Conservation (phyloP, 805 yeast genomes). For the Metschnikowia corniflorae region DNA sequence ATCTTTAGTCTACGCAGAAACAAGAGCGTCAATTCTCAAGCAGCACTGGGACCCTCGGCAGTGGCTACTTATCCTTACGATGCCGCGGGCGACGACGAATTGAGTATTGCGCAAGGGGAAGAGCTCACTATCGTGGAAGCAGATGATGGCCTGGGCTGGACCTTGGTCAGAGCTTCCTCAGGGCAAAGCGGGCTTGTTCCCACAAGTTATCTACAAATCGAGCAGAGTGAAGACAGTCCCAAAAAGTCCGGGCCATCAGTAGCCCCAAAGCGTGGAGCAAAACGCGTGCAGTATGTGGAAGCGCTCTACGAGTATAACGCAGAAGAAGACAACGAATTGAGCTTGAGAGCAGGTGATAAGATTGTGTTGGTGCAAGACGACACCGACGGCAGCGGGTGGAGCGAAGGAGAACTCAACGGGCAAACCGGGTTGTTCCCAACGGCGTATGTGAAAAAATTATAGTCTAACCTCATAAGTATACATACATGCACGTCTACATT, state of each 20-base stretch:
- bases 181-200: constrained; percentile 79
- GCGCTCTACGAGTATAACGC: constrained; percentile 77
- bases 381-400: constrained; percentile 86
- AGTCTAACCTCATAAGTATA: constrained; percentile 2
- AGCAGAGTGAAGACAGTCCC: constrained; percentile 4
- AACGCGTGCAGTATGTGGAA: constrained; percentile 56
- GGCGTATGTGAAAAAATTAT: constrained; percentile 52
- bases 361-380: constrained; percentile 57
- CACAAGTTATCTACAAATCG: constrained; percentile 60
- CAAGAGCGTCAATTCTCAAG: constrained; percentile 24
- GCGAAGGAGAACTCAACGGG: constrained; percentile 79
- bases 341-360: constrained; percentile 67
- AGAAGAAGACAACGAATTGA: constrained; percentile 75
- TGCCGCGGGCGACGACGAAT: constrained; percentile 75
- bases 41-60: constrained; percentile 24
- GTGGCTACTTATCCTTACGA: constrained; percentile 64
- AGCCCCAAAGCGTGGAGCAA: constrained; percentile 73
- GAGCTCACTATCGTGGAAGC: constrained; percentile 50
- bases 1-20: constrained; percentile 37
- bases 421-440: constrained; percentile 73
- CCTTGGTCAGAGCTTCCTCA: constrained; percentile 45
- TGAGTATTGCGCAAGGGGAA: constrained; percentile 59
- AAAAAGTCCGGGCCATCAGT: constrained; percentile 72
- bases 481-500: not conserved
- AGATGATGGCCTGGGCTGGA: constrained; percentile 96